Evolutionary conservation across 768 basidiomycete genomes (phyloP).

Genomic region (Rhizopogon vinicolor): DNA sequence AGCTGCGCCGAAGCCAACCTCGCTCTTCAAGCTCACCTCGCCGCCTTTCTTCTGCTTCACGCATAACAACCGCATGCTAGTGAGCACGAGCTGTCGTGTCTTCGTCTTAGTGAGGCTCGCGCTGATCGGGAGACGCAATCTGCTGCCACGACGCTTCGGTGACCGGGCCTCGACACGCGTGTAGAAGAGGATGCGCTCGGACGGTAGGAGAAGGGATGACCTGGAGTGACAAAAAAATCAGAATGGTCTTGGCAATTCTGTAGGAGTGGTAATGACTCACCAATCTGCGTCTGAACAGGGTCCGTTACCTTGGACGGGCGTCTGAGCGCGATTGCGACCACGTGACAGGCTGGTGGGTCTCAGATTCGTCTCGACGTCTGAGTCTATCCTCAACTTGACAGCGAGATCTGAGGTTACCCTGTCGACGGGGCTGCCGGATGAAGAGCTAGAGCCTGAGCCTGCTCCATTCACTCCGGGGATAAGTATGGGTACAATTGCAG

Average conservation of each 20-base stretch:
- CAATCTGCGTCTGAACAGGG: constrained; percentile 33
- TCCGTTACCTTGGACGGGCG: constrained; percentile 50
- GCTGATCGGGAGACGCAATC: constrained; percentile 45
- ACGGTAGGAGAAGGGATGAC: constrained; percentile 33
- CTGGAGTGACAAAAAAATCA: constrained; percentile 16
- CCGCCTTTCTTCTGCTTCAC: constrained; percentile 42
- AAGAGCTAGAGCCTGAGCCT: constrained; percentile 42
- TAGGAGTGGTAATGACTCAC: constrained; percentile 27
- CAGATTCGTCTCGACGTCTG: constrained; percentile 14
- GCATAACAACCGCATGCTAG: constrained; percentile 52
- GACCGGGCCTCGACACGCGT: constrained; percentile 51
- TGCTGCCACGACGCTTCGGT: constrained; percentile 53
- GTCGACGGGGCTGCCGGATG: constrained; percentile 42
- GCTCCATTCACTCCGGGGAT: constrained; percentile 6
- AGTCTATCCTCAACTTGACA: background rate
- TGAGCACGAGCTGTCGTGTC: constrained; percentile 51
- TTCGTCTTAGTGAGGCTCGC: constrained; percentile 44
- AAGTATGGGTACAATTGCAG: background rate
- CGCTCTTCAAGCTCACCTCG: constrained; percentile 43
- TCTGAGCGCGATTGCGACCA: constrained; percentile 49
- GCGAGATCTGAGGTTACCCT: constrained; percentile 8
- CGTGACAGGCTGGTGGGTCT: constrained; percentile 31
- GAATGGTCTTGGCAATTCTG: background rate
- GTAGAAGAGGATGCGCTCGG: constrained; percentile 46
- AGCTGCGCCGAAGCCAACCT: constrained; percentile 34